Evolutionary conservation across 1,284 basidiomycete species (phyloP), one percentile per base, ranked within the genome.

Genomic region (Uromyces viciae-fabae): DNA sequence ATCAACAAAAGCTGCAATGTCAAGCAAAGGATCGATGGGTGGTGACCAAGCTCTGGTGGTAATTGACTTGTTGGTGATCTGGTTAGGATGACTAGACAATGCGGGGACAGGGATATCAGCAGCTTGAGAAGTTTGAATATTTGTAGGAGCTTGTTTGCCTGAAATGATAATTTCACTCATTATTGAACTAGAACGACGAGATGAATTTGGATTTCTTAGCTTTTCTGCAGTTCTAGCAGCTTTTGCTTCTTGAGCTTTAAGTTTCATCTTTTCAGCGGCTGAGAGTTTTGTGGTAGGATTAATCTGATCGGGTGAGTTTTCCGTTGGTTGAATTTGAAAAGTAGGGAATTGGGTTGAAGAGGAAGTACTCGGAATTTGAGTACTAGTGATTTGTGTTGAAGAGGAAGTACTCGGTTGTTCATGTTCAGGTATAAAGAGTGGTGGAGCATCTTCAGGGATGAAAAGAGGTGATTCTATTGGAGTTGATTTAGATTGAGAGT

Each of bases 251-350:
- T 42, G 31, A 15, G 76, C 76, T 43, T 79, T 79, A 7, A 71
- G 49, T 54, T 60, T 71, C 76, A 79, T 79, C 42, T 79, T 79
- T 33, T 79, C 66, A 1, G 76, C 76, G 9, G 76, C 43, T 31
- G 76, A 56, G 52, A 60, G 49, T 38, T 68, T n/a, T 7, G 8
- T 58, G 52, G 46, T 49, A 22, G 11, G 46, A 22, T 22, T 49
- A 11, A 49, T 49, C n/a, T n/a, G n/a, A n/a, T n/a, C n/a, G n/a
- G n/a, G n/a, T n/a, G n/a, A n/a, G n/a, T n/a, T n/a, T n/a, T n/a
- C n/a, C n/a, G n/a, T n/a, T n/a, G n/a, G n/a, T n/a, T n/a, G n/a
- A n/a, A n/a, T n/a, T n/a, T n/a, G n/a, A n/a, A n/a, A n/a, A n/a
- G n/a, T n/a, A n/a, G n/a, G n/a, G n/a, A n/a, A n/a, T n/a, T n/a